Percentiles rank a stretch among this genome's conserved stretches.
Evolutionary conservation across 331 rosid species (phyloP).

Genomic region (Quercus phellos): DNA sequence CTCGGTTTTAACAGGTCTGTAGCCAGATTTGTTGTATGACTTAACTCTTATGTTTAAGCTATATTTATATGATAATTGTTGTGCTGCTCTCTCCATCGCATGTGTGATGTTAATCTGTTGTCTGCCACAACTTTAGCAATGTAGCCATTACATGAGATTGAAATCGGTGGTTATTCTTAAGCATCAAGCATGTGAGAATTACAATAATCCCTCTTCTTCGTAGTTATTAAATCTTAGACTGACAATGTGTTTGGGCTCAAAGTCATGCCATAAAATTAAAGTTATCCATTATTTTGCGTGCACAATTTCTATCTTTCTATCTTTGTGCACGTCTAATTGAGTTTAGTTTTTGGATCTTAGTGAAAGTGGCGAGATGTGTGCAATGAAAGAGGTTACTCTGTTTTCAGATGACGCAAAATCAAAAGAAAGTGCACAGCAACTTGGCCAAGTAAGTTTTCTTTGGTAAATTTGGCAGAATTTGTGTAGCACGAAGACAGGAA

Average conservation of each 20-base stretch:
- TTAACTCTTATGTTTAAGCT: slow-evolving; percentile 1
- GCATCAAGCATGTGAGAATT: neutral
- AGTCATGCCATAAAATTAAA: neutral
- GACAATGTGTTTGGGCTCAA: neutral
- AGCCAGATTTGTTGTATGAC: slow-evolving; percentile 5
- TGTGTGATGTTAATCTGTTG: neutral
- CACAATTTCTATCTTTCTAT: neutral
- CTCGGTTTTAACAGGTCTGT: slow-evolving; percentile 84
- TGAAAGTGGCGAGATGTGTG: slow-evolving; percentile 97
- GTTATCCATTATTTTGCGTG: neutral
- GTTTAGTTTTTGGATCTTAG: slow-evolving; percentile 37
- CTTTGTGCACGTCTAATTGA: slow-evolving; percentile 21
- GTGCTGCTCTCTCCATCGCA: neutral
- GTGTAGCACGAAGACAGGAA: neutral
- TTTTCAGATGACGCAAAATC: slow-evolving; percentile 97
- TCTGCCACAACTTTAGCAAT: neutral
- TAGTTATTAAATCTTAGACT: neutral
- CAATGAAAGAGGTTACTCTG: slow-evolving; percentile 94
- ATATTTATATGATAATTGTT: neutral
- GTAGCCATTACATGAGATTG: neutral
- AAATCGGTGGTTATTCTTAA: neutral
- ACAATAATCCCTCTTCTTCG: neutral
- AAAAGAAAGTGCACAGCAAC: slow-evolving; percentile 88
- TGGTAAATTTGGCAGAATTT: slow-evolving; percentile 5
- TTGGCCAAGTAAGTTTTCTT: slow-evolving; percentile 60